These are phyloP conservation scores for Eugenia klotzschiana DNA, from an alignment of 441 rosid genomes.

Conservation along the genomic window DNA sequence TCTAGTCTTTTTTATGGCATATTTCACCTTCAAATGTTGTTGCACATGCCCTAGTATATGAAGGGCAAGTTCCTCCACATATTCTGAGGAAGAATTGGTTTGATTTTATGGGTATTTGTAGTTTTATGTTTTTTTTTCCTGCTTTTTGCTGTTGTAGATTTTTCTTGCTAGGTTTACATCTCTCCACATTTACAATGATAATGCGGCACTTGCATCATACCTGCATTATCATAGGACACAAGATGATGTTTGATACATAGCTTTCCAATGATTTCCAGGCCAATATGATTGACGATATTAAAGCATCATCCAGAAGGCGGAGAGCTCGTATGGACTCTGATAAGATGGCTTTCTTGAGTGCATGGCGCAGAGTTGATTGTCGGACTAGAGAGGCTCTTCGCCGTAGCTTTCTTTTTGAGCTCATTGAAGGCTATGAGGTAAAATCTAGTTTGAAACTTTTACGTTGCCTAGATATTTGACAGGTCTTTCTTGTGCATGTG, in stretches of 20 bases:
- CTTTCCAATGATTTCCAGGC: constrained; percentile 23
- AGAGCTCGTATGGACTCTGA: constrained; percentile 42
- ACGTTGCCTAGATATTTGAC: neutral
- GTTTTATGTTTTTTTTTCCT: neutral
- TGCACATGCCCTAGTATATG: neutral
- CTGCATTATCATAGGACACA: neutral
- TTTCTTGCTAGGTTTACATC: neutral
- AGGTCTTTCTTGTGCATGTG: neutral
- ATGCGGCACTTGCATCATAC: neutral
- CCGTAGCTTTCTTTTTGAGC: constrained; percentile 73
- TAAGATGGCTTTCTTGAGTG: constrained; percentile 54
- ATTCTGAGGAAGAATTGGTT: neutral
- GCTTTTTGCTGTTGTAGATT: neutral
- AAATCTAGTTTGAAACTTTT: neutral
- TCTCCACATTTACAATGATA: neutral
- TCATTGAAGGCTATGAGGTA: constrained; percentile 76
- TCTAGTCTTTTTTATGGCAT: neutral
- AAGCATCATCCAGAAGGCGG: constrained; percentile 23
- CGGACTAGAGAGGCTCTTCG: constrained; percentile 85
- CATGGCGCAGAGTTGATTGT: constrained; percentile 72
- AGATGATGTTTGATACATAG: neutral
- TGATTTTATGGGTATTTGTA: neutral
- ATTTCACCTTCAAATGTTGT: neutral
- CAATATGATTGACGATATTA: constrained; percentile 32
- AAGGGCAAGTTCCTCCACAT: neutral